Base-by-base conservation (phyloP, 345 rosid genomes). In the Rubroshorea leprosula region DNA sequence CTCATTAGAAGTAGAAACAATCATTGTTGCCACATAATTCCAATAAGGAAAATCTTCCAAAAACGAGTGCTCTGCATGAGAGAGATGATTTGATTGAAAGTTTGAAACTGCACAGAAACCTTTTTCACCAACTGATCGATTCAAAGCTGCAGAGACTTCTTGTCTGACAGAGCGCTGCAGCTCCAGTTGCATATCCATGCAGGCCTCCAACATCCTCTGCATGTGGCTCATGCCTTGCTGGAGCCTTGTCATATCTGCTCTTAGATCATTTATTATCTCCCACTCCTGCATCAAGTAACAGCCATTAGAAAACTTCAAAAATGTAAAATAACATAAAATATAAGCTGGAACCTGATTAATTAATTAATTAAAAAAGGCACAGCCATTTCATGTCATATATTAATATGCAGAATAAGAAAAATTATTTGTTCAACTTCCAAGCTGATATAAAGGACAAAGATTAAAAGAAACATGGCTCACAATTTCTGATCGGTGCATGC, bases 171-270 rank as follows among this genome's bases (percentile, higher is more conserved):
- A 89, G 55, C 97, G 90, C 72, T 94, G 99, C 67, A 94, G 68
- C 84, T 90, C 99, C 41, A 94, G 80, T 53, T 94, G 99, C 99
- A 94, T 94, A 72, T 94, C 96, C 97, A 94, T 90, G 80, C 97
- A 87, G 64, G 97, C 90, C 64, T 94, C 99, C 53, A 94, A 66
- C 95, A 85, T 87, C 72, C 96, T 85, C 79, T 94, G 99, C 99
- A 94, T 90, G 76, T 90, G 92, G 65, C 82, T 85, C 99, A 90
- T 90, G 23, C 95, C 96, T 72, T 94, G 99, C 68, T 94, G 97
- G 58, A 94, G 83, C 70, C 95, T 82, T 31, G 87, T 76, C 83
- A 94, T 84, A 54, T 94, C 99, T 60, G 95, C 81, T 72, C 93
- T 85, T 69, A 94, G 68, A 68, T 94, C 99, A 69, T 82, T 87